Conservation (phyloP, 2,329 filamentous ascomycete genomes). For the Exophiala sp. region DNA sequence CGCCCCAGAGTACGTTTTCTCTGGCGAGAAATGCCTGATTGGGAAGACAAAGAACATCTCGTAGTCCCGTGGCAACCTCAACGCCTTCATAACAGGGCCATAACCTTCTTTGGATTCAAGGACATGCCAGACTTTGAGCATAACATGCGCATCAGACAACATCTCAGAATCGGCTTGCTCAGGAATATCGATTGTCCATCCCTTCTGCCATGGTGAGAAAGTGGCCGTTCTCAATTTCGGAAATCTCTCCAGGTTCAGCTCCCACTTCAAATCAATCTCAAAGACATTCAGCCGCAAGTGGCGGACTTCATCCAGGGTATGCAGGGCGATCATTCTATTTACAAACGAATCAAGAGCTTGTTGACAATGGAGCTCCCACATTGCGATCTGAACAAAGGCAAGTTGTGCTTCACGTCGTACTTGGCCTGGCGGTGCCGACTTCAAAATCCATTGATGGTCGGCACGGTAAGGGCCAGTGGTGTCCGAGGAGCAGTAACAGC, state of each 20-base stretch:
- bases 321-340: slow-evolving; percentile 1
- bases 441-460: slow-evolving; percentile 18
- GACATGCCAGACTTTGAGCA: slow-evolving; percentile 3
- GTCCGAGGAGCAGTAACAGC: slow-evolving; percentile 14
- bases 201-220: slow-evolving; percentile 13
- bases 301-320: slow-evolving; percentile 1
- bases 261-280: slow-evolving; percentile 3
- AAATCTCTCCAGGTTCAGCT: slow-evolving; percentile 1
- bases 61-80: slow-evolving; percentile 2
- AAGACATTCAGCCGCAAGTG: slow-evolving; percentile 19
- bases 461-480: slow-evolving; percentile 15
- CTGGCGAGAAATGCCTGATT: slow-evolving; percentile 4
- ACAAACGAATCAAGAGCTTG: slow-evolving; percentile 8
- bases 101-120: slow-evolving; percentile 10
- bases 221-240: slow-evolving; percentile 5
- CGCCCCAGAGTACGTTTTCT: not conserved
- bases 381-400: slow-evolving; percentile 9
- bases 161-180: not conserved
- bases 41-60: slow-evolving; percentile 12
- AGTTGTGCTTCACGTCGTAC: slow-evolving; percentile 8
- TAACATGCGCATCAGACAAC: slow-evolving; percentile 12
- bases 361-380: slow-evolving; percentile 18
- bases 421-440: not conserved
- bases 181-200: slow-evolving; percentile 13
- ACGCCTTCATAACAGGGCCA: not conserved